Conservation (phyloP, 2,329 filamentous ascomycete genomes). For the Beauveria scarabaeidicola region DNA sequence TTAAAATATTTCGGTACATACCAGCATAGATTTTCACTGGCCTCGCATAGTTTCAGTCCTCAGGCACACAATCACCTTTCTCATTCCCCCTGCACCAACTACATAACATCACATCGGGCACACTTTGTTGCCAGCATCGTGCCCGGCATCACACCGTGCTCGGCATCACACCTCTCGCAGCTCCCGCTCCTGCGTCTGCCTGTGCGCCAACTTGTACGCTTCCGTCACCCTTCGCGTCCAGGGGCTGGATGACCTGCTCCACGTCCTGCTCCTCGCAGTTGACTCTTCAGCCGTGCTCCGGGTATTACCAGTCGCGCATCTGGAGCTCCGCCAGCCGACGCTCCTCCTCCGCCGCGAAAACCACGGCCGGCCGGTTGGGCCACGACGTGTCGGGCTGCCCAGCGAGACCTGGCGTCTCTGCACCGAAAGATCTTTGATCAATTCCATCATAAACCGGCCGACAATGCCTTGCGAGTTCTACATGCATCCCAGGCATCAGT, state of each 20-base stretch:
- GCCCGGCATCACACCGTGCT: not conserved
- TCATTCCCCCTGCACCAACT: not conserved
- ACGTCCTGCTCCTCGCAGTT: not conserved
- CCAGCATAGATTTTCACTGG: too few relatives aligned
- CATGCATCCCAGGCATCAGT: not conserved
- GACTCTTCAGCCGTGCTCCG: not conserved
- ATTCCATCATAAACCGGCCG: not conserved
- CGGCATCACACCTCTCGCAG: not conserved
- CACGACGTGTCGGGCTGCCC: not conserved
- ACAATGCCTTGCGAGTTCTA: not conserved
- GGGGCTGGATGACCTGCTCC: not conserved
- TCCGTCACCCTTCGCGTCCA: not conserved
- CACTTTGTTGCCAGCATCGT: not conserved
- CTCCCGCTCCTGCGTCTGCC: not conserved
- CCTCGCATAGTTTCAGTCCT: not conserved
- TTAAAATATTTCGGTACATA: too few relatives aligned
- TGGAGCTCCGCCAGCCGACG: not conserved
- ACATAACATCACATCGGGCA: not conserved
- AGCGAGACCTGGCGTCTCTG: too few relatives aligned
- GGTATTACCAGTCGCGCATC: not conserved
- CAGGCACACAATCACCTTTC: not conserved
- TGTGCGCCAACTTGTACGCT: not conserved
- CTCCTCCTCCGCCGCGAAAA: not conserved
- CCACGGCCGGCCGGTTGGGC: not conserved
- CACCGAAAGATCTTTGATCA: not conserved